Evolutionary conservation across 129 eudicot genomes (phyloP), one percentile per base, ranked within the genome.

Genomic region (Pittosporum tobira): DNA sequence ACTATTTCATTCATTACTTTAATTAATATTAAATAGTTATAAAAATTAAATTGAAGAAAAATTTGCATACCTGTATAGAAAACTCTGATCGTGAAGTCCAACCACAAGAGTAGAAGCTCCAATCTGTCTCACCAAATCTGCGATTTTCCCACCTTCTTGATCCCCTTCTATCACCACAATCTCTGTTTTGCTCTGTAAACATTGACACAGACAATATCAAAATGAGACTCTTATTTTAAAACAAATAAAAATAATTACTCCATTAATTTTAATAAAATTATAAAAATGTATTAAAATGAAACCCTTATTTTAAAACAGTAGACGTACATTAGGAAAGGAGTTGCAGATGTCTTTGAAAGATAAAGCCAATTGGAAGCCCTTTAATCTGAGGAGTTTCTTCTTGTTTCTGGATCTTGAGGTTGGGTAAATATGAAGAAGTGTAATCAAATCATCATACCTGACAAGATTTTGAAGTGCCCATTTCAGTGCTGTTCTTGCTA

Each of bases 21-120:
- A 56, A 30, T n/a, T 56, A 14, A 8, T 10, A 30, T n/a, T 56
- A 14, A 8, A 4, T 30, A 3, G n/a, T n/a, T 13, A 40, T n/a
- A 40, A 40, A 40, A 10, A 40, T 10, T 40, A 40, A 13, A 12
- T 40, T 34, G 40, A 5, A 14, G 0, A 28, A n/a, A 54, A 0
- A 30, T 9, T n/a, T n/a, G 26, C 46, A 44, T 61, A 84, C 94
- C 80, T 81, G 80, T 89, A 85, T 3, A 89, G 72, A 70, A 89
- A 89, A 71, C 97, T 89, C 40, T 73, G 95, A 77, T 89, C 94
- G 75, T 89, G 97, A 34, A 89, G 85, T 2, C 97, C 97, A 48
- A 80, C 66, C 43, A 89, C 95, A 30, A 89, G 85, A 56, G 93
- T 81, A 20, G 89, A 82, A 21, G 97, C 97, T 30, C 95, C 95